A percentile compares a stretch with the other conserved stretches of the same genome.
Evolutionary conservation across 331 rosid genomes (phyloP).

Genomic region (Pyracantha coccinea): DNA sequence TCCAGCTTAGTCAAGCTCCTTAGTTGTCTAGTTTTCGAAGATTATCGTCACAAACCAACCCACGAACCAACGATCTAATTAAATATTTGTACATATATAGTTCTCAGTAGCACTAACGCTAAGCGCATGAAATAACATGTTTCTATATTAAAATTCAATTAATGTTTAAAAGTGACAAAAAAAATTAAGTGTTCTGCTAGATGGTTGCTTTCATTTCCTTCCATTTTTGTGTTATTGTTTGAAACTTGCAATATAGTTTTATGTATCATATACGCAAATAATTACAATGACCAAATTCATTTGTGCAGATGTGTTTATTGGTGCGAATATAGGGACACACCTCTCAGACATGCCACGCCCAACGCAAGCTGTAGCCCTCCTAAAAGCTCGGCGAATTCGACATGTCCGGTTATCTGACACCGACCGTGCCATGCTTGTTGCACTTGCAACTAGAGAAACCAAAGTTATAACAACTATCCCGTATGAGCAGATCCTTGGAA

Average conservation of each 20-base stretch:
- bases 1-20: background rate
- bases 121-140: background rate
- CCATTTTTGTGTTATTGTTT: background rate
- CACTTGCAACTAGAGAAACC: slow-evolving; percentile 75
- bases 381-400: slow-evolving; percentile 74
- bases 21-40: background rate
- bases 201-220: background rate
- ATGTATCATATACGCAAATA: slow-evolving; percentile 13
- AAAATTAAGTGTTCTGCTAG: background rate
- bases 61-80: background rate
- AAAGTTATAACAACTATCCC: slow-evolving; percentile 71
- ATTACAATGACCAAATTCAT: background rate
- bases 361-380: slow-evolving; percentile 78
- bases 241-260: slow-evolving; percentile 6
- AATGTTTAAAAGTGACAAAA: background rate
- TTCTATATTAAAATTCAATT: background rate
- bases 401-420: slow-evolving; percentile 68
- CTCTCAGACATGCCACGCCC: slow-evolving; percentile 92
- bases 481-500: slow-evolving; percentile 72
- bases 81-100: background rate
- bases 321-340: slow-evolving; percentile 85
- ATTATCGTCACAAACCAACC: background rate
- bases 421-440: slow-evolving; percentile 67
- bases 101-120: background rate
- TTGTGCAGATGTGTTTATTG: slow-evolving; percentile 51